phyloP scores from a whole-genome alignment of 768 basidiomycete species.

The Amyloporia xantha region DNA sequence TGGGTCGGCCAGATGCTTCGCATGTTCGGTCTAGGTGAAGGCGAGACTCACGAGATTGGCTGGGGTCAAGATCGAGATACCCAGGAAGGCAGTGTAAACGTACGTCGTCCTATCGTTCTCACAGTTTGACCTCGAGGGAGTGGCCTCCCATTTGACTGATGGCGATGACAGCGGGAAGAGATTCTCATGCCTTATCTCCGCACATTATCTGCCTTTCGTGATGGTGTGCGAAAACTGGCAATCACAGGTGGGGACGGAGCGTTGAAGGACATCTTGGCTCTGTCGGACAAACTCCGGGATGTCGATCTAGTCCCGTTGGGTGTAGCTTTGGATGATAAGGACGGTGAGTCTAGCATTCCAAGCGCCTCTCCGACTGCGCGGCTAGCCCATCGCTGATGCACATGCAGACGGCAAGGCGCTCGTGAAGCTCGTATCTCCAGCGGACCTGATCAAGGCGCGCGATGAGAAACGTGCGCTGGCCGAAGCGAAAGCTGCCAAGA shows the following conservation, averaged over 20 bases:
- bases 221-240: slow-evolving; percentile 77
- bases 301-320: slow-evolving; percentile 88
- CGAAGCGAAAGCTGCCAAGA: slow-evolving; percentile 75
- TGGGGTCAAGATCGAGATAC: slow-evolving; percentile 69
- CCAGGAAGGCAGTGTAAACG: slow-evolving; percentile 42
- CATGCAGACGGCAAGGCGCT: slow-evolving; percentile 89
- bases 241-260: slow-evolving; percentile 62
- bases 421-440: slow-evolving; percentile 84
- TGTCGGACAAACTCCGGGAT: slow-evolving; percentile 89
- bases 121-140: slow-evolving; percentile 1
- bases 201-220: slow-evolving; percentile 83
- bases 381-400: no score
- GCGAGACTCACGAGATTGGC: slow-evolving; percentile 61
- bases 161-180: slow-evolving; percentile 63
- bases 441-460: slow-evolving; percentile 72
- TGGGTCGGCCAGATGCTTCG: slow-evolving; percentile 72
- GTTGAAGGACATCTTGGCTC: slow-evolving; percentile 72
- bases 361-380: no score
- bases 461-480: slow-evolving; percentile 79
- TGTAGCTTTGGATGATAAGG: slow-evolving; percentile 94
- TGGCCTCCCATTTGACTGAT: slow-evolving; percentile 5
- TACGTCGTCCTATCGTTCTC: slow-evolving; percentile 31
- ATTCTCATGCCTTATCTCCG: slow-evolving; percentile 85
- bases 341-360: slow-evolving; percentile 44
- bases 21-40: slow-evolving; percentile 76